Evolutionary conservation across 257 asterid species (phyloP).

Genomic region (Haberlea rhodopensis): DNA sequence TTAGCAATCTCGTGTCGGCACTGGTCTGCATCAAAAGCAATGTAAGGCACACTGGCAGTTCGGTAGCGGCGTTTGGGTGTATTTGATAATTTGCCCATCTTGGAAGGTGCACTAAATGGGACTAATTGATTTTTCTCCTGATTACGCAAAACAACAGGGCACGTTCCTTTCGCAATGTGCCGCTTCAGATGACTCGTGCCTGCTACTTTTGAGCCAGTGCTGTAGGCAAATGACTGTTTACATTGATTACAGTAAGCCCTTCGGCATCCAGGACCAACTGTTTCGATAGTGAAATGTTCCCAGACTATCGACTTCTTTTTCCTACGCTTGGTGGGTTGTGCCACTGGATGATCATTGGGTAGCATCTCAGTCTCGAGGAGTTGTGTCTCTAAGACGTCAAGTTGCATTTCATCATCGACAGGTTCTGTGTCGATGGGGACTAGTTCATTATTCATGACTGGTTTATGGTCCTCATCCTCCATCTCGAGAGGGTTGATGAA

Average conservation of each 20-base stretch:
- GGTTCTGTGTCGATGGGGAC: conserved; percentile 42
- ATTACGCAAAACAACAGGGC: conserved; percentile 71
- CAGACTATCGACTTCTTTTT: conserved; percentile 95
- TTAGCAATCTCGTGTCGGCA: conserved; percentile 84
- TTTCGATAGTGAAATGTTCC: conserved; percentile 95
- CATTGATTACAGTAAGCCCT: conserved; percentile 94
- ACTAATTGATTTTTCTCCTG: conserved; percentile 51
- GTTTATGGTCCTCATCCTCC: conserved; percentile 42
- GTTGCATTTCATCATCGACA: conserved; percentile 45
- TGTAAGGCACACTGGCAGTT: conserved; percentile 54
- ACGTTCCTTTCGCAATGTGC: conserved; percentile 87
- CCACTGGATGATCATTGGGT: conserved; percentile 31
- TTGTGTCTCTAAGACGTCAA: conserved; percentile 39
- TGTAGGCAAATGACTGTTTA: conserved; percentile 97
- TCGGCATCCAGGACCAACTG: conserved; percentile 66
- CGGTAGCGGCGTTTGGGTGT: conserved; percentile 80
- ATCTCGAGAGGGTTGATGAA: conserved; percentile 25
- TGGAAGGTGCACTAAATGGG: conserved; percentile 79
- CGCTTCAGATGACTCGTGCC: conserved; percentile 99
- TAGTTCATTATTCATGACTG: conserved; percentile 45
- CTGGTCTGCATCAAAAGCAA: conserved; percentile 79
- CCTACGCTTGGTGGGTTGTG: conserved; percentile 56
- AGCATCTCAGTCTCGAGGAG: conserved; percentile 14
- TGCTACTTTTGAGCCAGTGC: conserved; percentile 92
- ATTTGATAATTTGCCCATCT: conserved; percentile 46